phyloP scores from a whole-genome alignment of 306 rosid species.

The Bauhinia variegata region DNA sequence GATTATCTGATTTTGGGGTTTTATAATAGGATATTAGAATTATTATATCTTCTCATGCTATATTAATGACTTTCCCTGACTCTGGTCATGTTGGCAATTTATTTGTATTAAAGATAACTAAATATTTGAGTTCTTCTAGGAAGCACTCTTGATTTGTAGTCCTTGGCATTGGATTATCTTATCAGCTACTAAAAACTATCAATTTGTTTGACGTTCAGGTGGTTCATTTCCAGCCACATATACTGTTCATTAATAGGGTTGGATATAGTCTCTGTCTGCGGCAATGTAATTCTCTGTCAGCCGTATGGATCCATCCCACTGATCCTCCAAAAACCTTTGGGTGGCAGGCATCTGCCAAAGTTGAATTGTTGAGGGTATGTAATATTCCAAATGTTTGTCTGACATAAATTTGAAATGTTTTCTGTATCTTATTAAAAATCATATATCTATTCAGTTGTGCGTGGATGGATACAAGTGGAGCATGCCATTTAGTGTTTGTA shows the following conservation, averaged over 20 bases:
- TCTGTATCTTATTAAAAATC: conserved; percentile 31
- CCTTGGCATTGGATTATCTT: neutral
- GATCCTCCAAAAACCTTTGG: conserved; percentile 85
- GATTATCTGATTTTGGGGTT: neutral
- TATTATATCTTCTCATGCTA: too few species aligned
- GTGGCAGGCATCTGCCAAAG: conserved; percentile 82
- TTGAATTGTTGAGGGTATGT: conserved; percentile 79
- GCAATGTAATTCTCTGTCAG: conserved; percentile 80
- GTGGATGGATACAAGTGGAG: conserved; percentile 93
- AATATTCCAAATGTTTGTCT: neutral
- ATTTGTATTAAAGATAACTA: neutral
- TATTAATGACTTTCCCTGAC: neutral
- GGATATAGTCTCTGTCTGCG: conserved; percentile 87
- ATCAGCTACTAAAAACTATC: conserved; percentile 15
- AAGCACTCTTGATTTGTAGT: neutral
- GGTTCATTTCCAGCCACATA: conserved; percentile 85
- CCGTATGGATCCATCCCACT: conserved; percentile 82
- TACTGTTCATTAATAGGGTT: conserved; percentile 76
- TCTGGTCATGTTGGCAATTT: neutral
- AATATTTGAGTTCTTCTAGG: neutral
- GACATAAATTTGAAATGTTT: conserved; percentile 15
- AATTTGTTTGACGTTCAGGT: conserved; percentile 62
- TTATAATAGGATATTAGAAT: too few species aligned
- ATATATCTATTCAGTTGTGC: conserved; percentile 59
- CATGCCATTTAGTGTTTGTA: conserved; percentile 76